Evolutionary conservation across 352 stramenopile species (phyloP).

Genomic region (Phytopythium sindhum): DNA sequence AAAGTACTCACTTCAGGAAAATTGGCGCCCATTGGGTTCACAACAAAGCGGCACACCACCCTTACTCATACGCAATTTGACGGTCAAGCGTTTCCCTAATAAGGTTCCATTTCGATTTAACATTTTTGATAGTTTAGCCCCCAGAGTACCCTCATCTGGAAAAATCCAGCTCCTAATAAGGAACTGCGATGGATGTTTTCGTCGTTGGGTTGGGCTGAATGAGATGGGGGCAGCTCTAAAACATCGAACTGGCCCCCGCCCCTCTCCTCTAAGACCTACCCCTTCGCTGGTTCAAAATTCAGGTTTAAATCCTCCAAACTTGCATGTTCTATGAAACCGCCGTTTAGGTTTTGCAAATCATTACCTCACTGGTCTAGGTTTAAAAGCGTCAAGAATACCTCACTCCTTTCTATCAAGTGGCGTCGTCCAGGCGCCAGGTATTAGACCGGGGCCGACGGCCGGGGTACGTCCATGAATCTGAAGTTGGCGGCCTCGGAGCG

Average conservation of each 20-base stretch:
- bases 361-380: not conserved
- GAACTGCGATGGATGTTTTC: not conserved
- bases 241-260: conserved; percentile 2
- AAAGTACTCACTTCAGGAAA: not conserved
- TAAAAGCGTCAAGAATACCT: not conserved
- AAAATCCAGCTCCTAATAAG: not conserved
- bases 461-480: conserved; percentile 3
- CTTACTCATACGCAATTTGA: not conserved
- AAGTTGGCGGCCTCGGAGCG: conserved; percentile 5
- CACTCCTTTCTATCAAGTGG: not conserved
- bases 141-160: not conserved
- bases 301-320: not conserved
- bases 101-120: not conserved
- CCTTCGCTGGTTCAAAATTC: not conserved
- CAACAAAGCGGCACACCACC: not conserved
- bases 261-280: not conserved
- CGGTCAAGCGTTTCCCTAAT: not conserved
- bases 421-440: not conserved
- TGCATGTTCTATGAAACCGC: not conserved
- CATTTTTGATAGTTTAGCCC: not conserved
- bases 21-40: not conserved
- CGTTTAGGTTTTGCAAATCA: not conserved
- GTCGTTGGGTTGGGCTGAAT: not conserved
- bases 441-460: not conserved
- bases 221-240: not conserved